Evolutionary conservation across 116 monocot genomes (phyloP).

Genomic region (Dioscorea cayenensis): DNA sequence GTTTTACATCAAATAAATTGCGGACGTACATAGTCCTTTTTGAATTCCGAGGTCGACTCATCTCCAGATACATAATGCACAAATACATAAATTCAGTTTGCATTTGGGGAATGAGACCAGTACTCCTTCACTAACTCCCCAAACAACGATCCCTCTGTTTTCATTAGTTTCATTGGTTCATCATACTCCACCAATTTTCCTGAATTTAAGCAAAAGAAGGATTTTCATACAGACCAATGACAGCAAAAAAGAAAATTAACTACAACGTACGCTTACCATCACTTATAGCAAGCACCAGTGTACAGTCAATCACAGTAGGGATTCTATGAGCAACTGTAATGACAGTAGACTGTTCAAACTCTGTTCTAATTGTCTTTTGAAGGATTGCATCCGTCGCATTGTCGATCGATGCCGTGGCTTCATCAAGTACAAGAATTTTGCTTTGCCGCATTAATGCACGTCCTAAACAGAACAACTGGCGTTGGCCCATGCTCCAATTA

Average conservation of each 20-base stretch:
- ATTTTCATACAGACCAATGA: background rate
- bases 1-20: no score
- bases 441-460: constrained; percentile 52
- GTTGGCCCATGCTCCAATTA: constrained; percentile 79
- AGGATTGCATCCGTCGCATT: constrained; percentile 65
- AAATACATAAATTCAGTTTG: background rate
- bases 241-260: no score
- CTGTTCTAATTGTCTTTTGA: constrained; percentile 64
- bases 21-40: no score
- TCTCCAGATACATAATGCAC: no score
- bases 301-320: constrained; percentile 72
- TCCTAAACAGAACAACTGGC: constrained; percentile 70
- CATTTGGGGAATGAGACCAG: constrained; percentile 51
- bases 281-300: constrained; percentile 60
- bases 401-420: constrained; percentile 79
- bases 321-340: constrained; percentile 75
- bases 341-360: constrained; percentile 52
- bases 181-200: constrained; percentile 74
- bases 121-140: constrained; percentile 74
- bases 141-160: constrained; percentile 62
- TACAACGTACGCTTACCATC: constrained; percentile 34
- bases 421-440: constrained; percentile 61
- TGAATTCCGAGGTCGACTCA: no score
- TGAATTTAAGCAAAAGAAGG: constrained; percentile 13
- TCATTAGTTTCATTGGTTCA: constrained; percentile 55